Evolutionary conservation across 805 yeast genomes (phyloP).

Genomic region (Clavispora phyllophila): DNA sequence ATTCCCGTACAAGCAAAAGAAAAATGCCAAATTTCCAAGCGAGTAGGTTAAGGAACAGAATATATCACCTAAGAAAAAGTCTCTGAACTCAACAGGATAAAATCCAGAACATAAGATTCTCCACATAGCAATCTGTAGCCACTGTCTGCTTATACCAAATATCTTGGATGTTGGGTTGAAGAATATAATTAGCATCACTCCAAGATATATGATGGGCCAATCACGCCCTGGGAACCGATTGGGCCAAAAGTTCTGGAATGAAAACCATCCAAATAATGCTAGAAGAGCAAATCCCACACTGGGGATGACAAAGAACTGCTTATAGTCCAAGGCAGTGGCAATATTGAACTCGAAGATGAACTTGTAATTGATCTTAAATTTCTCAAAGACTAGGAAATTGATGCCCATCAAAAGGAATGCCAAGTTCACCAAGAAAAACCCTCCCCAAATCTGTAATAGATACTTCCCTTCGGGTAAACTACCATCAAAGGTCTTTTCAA

Average conservation of each 20-base stretch:
- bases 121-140: constrained; percentile 70
- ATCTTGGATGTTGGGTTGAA: constrained; percentile 59
- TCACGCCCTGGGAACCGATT: constrained; percentile 54
- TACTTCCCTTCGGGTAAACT: constrained; percentile 51
- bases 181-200: constrained; percentile 41
- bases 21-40: constrained; percentile 77
- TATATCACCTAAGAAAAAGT: constrained; percentile 89
- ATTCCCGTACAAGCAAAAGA: constrained; percentile 74
- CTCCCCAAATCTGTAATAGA: constrained; percentile 88
- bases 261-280: constrained; percentile 66
- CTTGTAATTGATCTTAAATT: constrained; percentile 76
- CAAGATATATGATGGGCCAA: constrained; percentile 78
- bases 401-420: constrained; percentile 59
- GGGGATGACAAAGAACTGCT: constrained; percentile 64
- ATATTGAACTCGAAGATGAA: constrained; percentile 87
- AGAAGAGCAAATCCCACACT: constrained; percentile 52
- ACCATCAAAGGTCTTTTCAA: constrained; percentile 33
- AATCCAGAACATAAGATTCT: constrained; percentile 76
- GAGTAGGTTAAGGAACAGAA: constrained; percentile 86
- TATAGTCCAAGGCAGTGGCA: constrained; percentile 57
- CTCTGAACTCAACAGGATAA: constrained; percentile 92
- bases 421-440: constrained; percentile 66
- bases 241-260: constrained; percentile 69
- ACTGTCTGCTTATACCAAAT: constrained; percentile 61
- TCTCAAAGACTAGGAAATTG: constrained; percentile 69